phyloP scores from a whole-genome alignment of 2,329 filamentous ascomycete genomes.

The Ophiosphaerella narmari region DNA sequence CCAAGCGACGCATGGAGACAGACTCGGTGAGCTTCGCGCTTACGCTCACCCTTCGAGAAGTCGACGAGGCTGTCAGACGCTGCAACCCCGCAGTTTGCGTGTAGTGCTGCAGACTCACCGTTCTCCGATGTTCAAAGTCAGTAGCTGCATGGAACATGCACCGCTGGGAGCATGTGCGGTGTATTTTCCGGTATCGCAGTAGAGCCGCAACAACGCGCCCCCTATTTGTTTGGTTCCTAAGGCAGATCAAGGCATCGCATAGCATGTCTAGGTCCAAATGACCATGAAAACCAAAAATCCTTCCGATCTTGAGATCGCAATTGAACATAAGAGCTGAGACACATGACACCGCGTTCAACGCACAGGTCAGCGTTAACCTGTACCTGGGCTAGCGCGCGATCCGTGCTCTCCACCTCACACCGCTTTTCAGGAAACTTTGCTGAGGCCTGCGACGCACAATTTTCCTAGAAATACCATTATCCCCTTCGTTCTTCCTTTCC shows the following conservation, averaged over 20 bases:
- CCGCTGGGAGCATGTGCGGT: slow-evolving; percentile 4
- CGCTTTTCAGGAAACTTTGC: slow-evolving; percentile 42
- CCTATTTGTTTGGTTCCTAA: not conserved
- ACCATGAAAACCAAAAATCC: not conserved
- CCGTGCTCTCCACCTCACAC: slow-evolving; percentile 44
- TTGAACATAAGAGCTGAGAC: slow-evolving; percentile 22
- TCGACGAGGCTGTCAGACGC: slow-evolving; percentile 19
- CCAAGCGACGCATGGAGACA: not conserved
- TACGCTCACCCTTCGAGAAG: slow-evolving; percentile 10
- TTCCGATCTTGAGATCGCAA: slow-evolving; percentile 6
- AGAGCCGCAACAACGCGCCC: not conserved
- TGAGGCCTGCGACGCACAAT: slow-evolving; percentile 25
- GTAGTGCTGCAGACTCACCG: slow-evolving; percentile 16
- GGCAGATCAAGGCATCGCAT: no score
- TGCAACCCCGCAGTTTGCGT: slow-evolving; percentile 20
- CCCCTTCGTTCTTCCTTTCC: slow-evolving; percentile 14
- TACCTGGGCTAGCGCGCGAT: slow-evolving; percentile 34
- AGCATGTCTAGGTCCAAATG: not conserved
- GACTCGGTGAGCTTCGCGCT: slow-evolving; percentile 12
- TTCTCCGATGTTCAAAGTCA: slow-evolving; percentile 15
- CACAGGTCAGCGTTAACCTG: slow-evolving; percentile 40
- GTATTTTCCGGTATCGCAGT: slow-evolving; percentile 2
- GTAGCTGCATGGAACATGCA: slow-evolving; percentile 2
- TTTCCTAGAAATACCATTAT: slow-evolving; percentile 31
- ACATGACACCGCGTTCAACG: slow-evolving; percentile 37